phyloP scores from a whole-genome alignment of 495 filamentous ascomycete species.

The Penicillium psychrofluorescens region DNA sequence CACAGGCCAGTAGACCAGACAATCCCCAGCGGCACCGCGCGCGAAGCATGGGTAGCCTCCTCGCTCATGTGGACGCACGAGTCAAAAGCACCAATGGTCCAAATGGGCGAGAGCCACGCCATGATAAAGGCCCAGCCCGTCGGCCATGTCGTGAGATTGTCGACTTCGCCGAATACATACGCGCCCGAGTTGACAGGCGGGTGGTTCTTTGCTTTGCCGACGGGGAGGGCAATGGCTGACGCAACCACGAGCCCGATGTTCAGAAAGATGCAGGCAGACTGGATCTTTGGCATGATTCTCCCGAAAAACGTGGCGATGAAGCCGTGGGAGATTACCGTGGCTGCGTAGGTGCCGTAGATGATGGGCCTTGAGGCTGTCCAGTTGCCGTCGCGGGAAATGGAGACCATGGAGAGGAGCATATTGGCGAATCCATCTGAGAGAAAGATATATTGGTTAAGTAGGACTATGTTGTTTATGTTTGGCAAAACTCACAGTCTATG shows the following conservation, averaged over 20 bases:
- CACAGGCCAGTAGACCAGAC: conserved; percentile 34
- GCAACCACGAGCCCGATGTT: conserved; percentile 58
- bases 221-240: conserved; percentile 58
- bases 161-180: conserved; percentile 31
- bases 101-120: conserved; percentile 58
- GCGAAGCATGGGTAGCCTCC: conserved; percentile 55
- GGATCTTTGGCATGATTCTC: conserved; percentile 60
- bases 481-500: conserved; percentile 40
- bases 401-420: conserved; percentile 49
- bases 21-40: conserved; percentile 56
- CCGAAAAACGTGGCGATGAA: conserved; percentile 46
- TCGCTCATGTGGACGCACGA: conserved; percentile 56
- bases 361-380: conserved; percentile 53
- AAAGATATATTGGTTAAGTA: not conserved
- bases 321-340: conserved; percentile 51
- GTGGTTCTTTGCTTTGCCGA: conserved; percentile 37
- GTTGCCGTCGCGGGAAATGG: conserved; percentile 55
- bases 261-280: conserved; percentile 53
- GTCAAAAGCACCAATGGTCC: conserved; percentile 56
- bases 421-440: conserved; percentile 39
- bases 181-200: conserved; percentile 27
- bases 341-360: conserved; percentile 58
- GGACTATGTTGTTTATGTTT: not conserved
- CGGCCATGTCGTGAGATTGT: conserved; percentile 56
- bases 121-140: conserved; percentile 59